Evolutionary conservation across 192 early-diverging fungal species (phyloP), one percentile per base, ranked within the genome.

Genomic region (Coemansia nantahalensis): DNA sequence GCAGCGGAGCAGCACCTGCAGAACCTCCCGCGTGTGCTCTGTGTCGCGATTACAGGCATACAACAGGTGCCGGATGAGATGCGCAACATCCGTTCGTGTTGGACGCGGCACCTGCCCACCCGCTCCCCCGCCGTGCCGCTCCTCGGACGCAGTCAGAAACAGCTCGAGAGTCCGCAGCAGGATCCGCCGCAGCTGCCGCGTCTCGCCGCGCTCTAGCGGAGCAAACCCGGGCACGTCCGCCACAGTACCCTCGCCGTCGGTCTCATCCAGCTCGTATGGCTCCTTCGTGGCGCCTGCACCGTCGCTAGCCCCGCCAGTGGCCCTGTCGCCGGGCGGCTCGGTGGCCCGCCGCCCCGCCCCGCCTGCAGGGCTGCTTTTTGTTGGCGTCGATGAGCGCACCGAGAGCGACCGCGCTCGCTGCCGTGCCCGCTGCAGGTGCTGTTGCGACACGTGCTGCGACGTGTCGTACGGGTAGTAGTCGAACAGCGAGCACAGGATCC

Each of bases 391-490:
- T 21, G 51, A 22, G 21, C 63, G 63, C 13, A 38, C 21, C 12
- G 63, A 56, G 0, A 35, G 23, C 16, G 59, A 62, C 7, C 33
- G 52, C 4, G 56, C 36, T 16, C 48, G 24, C 31, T 18, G 34
- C 5, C 37, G 41, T 15, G 41, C 41, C 18, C 24, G 32, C 39
- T 38, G 51, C 5, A 18, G 14, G 33, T 53, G 67, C 59, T 69
- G 67, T 12, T 53, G 53, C 16, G 47, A 22, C 4, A 62, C 38
- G 24, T 71, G 68, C 52, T 71, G 67, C 31, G 67, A 62, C 7
- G 67, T 51, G 46, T 70, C 67, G 37, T 70, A 70, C 0, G 67
- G 67, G 28, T 70, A 70, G 39, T 51, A 59, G 42, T 70, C 54
- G 17, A 70, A 70, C 17, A 70, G 46, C 12, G 55, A 40, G 26